Conservation (phyloP, 805 yeast species). For the Sungouiozyma ichnusensis region DNA sequence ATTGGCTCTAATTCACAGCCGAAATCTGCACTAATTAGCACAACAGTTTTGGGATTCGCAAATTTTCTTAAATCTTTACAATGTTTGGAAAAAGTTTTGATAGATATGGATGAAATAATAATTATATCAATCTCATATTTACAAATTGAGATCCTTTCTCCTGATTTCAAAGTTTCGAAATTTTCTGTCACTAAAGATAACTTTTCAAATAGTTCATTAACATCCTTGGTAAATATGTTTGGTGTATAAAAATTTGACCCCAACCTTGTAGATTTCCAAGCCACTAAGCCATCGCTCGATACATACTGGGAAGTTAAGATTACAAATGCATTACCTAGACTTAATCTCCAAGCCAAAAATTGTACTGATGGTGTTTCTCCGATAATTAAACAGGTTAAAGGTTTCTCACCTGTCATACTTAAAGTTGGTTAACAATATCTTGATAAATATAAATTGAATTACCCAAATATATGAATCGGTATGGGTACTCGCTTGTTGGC, state of each 20-base stretch:
- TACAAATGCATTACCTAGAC: constrained; percentile 23
- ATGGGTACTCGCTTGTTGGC: no score
- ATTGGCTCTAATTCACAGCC: constrained; percentile 24
- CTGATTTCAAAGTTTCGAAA: constrained; percentile 2
- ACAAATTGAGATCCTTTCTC: constrained; percentile 3
- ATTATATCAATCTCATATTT: constrained; percentile 20
- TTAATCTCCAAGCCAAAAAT: constrained; percentile 27
- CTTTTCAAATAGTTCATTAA: constrained; percentile 8
- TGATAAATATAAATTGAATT: neutral
- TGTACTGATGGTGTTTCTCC: constrained; percentile 6
- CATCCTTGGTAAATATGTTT: constrained; percentile 21
- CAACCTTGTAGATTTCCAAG: constrained; percentile 26
- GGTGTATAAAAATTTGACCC: constrained; percentile 28
- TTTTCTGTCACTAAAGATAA: constrained; percentile 2
- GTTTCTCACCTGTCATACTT: neutral
- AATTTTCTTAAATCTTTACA: constrained; percentile 12
- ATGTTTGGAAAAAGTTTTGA: constrained; percentile 14
- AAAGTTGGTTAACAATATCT: neutral
- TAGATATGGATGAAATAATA: constrained; percentile 21
- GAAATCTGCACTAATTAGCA: constrained; percentile 23
- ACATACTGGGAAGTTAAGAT: constrained; percentile 22
- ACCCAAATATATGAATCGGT: no score
- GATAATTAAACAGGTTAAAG: constrained; percentile 1
- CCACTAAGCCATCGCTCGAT: constrained; percentile 25
- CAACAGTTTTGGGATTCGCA: constrained; percentile 13